Base-by-base conservation (phyloP, 2,329 filamentous ascomycete genomes). In the Aspergillus intermedius region DNA sequence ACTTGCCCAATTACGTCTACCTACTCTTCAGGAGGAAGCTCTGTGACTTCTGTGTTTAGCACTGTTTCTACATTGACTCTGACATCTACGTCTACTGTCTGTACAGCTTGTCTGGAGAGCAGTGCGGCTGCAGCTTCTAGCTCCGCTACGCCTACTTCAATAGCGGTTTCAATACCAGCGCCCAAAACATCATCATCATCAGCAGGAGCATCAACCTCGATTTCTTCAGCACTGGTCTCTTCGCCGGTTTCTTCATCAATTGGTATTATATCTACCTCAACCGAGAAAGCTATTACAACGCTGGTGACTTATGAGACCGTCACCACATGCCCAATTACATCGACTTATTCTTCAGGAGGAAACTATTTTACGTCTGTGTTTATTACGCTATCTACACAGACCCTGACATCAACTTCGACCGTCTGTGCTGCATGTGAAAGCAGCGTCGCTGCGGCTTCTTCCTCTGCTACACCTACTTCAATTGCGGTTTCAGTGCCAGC, bases 361-460 rank as follows among this genome's bases (percentile, higher is more conserved):
- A 75, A 76, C 1, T 71, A 76, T 48, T 77, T 74, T 8, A 62
- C 81, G 44, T 68, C 77, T 21, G 62, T 80, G 43, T 77, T 74
- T 50, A 81, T 77, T 59, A 84, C 81, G 35, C 61, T 82, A 61
- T 83, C 79, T 70, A 79, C 69, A 22, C 59, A 59, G 42, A 60
- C 56, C 2, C 17, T 63, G 32, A 58, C 58, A 23, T 54, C 60
- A 8, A 56, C 59, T 10, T 56, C 58, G 5, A 30, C 25, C 10
- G 10, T 30, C 58, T 58, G 2, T 47, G 58, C 22, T 53, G 58
- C 41, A 42, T 47, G 12, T 39, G 46, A 19, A 30, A 30, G 25
- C 10, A 30, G 25, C 10, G 25, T 12, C 10, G 25, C 25, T 30
- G 25, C 25, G 7, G 25, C 25, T 30, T 12, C 25, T 30, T 30